A percentile compares a stretch with the other conserved stretches of the same genome.
Conservation (phyloP, 2,329 filamentous ascomycete species). For the Penicillium concentricum region DNA sequence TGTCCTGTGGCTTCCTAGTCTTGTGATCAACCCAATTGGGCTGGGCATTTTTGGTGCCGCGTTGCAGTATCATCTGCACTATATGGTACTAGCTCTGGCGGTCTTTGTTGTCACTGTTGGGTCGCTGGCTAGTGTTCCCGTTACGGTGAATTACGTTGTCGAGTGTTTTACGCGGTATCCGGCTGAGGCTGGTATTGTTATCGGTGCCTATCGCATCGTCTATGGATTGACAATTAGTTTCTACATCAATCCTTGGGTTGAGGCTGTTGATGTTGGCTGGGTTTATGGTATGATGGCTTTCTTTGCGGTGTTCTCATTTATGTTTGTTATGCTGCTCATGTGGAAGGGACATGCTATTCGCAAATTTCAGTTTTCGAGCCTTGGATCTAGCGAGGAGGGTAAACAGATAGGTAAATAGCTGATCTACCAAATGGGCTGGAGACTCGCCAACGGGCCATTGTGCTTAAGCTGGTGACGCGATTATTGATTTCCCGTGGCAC, state of each 20-base stretch:
- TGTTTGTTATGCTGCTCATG: constrained; percentile 27
- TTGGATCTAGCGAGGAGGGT: constrained; percentile 25
- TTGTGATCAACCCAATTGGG: constrained; percentile 31
- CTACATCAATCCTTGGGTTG: constrained; percentile 42
- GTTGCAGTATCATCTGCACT: constrained; percentile 44
- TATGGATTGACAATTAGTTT: constrained; percentile 43
- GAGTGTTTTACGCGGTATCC: constrained; percentile 39
- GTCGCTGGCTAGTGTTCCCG: constrained; percentile 27
- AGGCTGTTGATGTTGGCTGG: constrained; percentile 39
- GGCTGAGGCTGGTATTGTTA: constrained; percentile 35
- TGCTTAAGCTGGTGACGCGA: neutral
- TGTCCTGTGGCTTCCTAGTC: constrained; percentile 27
- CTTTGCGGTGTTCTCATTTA: constrained; percentile 28
- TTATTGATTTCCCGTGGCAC: neutral
- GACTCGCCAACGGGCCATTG: neutral
- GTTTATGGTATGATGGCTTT: constrained; percentile 45
- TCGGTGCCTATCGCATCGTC: constrained; percentile 32
- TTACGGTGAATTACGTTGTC: constrained; percentile 28
- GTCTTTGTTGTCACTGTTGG: constrained; percentile 44
- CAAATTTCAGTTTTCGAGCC: constrained; percentile 17
- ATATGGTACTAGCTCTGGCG: constrained; percentile 41
- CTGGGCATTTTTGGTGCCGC: constrained; percentile 39
- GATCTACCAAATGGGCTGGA: neutral
- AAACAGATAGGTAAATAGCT: constrained; percentile 7
- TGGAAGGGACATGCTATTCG: constrained; percentile 27